These are phyloP conservation scores for Camelina neglecta DNA, from an alignment of 345 rosid genomes.

Conservation along the genomic window DNA sequence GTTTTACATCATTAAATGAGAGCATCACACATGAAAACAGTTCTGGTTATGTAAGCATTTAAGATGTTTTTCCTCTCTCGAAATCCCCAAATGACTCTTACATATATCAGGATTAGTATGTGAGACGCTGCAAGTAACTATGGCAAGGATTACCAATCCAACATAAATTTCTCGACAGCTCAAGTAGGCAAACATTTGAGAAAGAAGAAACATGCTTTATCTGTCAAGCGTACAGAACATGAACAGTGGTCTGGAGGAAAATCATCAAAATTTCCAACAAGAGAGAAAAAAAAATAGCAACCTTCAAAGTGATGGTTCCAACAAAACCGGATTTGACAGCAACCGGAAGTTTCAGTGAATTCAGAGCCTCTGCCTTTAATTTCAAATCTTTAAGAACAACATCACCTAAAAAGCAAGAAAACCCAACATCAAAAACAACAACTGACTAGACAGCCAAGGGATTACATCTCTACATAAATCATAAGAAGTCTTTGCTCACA, in stretches of 20 bases:
- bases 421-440: slow-evolving; percentile 25
- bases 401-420: slow-evolving; percentile 64
- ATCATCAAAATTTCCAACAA: slow-evolving; percentile 14
- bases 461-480: slow-evolving; percentile 21
- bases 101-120: slow-evolving; percentile 17
- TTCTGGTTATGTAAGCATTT: slow-evolving; percentile 26
- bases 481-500: slow-evolving; percentile 10
- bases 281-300: slow-evolving; percentile 38
- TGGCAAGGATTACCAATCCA: slow-evolving; percentile 4
- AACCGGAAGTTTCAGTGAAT: slow-evolving; percentile 90
- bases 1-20: slow-evolving; percentile 19
- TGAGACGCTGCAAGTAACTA: slow-evolving; percentile 23
- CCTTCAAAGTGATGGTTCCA: slow-evolving; percentile 92
- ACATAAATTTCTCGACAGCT: slow-evolving; percentile 24
- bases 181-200: slow-evolving; percentile 24
- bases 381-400: slow-evolving; percentile 95
- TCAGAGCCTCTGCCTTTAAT: slow-evolving; percentile 93
- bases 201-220: slow-evolving; percentile 14
- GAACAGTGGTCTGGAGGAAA: slow-evolving; percentile 3
- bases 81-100: background rate
- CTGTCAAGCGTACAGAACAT: background rate
- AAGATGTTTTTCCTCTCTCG: slow-evolving; percentile 16
- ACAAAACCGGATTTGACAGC: slow-evolving; percentile 98
- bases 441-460: slow-evolving; percentile 31
- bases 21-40: slow-evolving; percentile 20